A percentile compares a stretch with the other conserved stretches of the same genome.
phyloP scores from a whole-genome alignment of 2,329 filamentous ascomycete species.

The Coccinonectria pachysandricola region DNA sequence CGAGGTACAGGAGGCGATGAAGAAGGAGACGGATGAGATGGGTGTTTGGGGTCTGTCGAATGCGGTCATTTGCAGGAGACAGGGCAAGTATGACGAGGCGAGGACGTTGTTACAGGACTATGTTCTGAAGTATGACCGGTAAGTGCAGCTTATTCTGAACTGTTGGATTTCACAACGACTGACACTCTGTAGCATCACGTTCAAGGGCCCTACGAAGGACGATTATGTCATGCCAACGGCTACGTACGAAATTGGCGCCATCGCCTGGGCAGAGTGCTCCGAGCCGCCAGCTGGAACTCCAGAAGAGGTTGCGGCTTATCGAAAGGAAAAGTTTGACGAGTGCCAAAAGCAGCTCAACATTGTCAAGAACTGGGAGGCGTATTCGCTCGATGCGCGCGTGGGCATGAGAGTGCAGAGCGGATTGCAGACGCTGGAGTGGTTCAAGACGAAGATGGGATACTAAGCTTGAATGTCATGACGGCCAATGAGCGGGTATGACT shows the following conservation, averaged over 20 bases:
- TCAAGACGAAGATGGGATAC: constrained; percentile 32
- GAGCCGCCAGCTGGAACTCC: constrained; percentile 23
- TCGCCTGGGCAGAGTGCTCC: constrained; percentile 63
- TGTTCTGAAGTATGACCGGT: constrained; percentile 56
- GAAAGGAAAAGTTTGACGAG: constrained; percentile 42
- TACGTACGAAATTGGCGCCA: constrained; percentile 77
- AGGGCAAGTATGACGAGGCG: constrained; percentile 55
- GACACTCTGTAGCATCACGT: too few relatives aligned
- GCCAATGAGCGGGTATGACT: too few relatives aligned
- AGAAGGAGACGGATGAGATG: constrained; percentile 46
- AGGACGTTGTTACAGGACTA: constrained; percentile 51
- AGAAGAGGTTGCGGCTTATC: constrained; percentile 26
- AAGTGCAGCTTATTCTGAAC: constrained; percentile 13
- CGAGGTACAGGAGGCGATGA: constrained; percentile 33
- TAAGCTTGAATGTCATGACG: constrained; percentile 1
- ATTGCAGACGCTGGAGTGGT: constrained; percentile 53
- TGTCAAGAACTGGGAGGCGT: constrained; percentile 60
- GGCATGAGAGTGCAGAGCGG: constrained; percentile 64
- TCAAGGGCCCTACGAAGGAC: constrained; percentile 53
- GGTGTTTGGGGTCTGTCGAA: constrained; percentile 58
- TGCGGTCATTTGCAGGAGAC: constrained; percentile 54
- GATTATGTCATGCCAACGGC: constrained; percentile 65
- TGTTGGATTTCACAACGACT: neutral
- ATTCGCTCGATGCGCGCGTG: constrained; percentile 63
- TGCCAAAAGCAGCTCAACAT: constrained; percentile 57